Percentiles rank a stretch among this genome's conserved stretches.
Conservation (phyloP, 2,329 filamentous ascomycete genomes). For the Aspergillus transmontanensis region DNA sequence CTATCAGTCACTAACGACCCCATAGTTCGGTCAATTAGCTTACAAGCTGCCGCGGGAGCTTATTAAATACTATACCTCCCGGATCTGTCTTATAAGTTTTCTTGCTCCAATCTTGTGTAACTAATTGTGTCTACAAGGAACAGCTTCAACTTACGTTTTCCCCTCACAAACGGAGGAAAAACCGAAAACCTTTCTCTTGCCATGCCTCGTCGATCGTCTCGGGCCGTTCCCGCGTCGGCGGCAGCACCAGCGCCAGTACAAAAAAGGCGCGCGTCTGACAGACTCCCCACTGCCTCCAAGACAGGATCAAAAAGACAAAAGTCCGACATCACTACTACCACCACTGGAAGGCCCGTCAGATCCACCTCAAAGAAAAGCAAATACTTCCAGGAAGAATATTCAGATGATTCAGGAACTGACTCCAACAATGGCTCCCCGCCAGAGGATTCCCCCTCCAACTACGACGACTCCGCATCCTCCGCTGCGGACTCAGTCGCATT, state of each 20-base stretch:
- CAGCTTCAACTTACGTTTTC: not conserved
- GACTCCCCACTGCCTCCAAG: conserved; percentile 29
- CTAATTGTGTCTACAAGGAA: conserved; percentile 11
- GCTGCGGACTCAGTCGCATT: conserved; percentile 10
- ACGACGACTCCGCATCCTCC: conserved; percentile 17
- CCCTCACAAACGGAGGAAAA: not conserved
- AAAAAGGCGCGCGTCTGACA: conserved; percentile 39
- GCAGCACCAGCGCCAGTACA: conserved; percentile 32
- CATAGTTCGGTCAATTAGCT: conserved; percentile 12
- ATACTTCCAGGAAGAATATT: conserved; percentile 51
- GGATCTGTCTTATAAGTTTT: not conserved
- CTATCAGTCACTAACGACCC: conserved; percentile 23
- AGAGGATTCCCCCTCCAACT: conserved; percentile 17
- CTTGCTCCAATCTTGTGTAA: conserved; percentile 6
- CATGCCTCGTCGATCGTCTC: conserved; percentile 43
- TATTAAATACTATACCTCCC: conserved; percentile 13
- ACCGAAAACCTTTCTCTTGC: conserved; percentile 5
- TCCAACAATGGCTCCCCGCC: conserved; percentile 30
- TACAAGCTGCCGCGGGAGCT: conserved; percentile 9
- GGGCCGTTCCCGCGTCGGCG: conserved; percentile 36
- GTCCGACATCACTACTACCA: conserved; percentile 20
- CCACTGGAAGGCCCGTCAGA: conserved; percentile 25
- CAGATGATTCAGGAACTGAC: conserved; percentile 35
- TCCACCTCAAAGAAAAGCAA: conserved; percentile 53
- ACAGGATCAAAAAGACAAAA: conserved; percentile 37